A percentile compares a stretch with the other conserved stretches of the same genome.
phyloP scores from a whole-genome alignment of 768 basidiomycete genomes.

The Royoungia palumana region DNA sequence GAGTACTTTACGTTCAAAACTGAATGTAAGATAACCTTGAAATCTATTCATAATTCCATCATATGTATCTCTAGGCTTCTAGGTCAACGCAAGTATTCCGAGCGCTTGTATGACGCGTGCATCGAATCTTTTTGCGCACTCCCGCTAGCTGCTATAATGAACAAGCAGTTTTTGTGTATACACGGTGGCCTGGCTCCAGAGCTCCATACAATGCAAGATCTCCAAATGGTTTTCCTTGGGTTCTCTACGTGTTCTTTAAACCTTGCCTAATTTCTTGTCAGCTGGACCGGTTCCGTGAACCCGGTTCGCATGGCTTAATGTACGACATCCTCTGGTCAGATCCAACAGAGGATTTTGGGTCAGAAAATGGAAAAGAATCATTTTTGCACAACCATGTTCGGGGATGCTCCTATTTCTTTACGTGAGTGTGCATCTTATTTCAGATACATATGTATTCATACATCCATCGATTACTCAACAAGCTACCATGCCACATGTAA shows the following conservation, averaged over 20 bases:
- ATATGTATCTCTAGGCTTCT: constrained; percentile 4
- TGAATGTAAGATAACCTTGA: constrained; percentile 33
- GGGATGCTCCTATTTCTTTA: constrained; percentile 75
- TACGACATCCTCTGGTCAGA: constrained; percentile 77
- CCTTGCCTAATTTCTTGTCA: constrained; percentile 22
- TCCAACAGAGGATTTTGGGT: constrained; percentile 69
- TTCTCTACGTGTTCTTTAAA: not conserved
- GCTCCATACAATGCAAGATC: constrained; percentile 62
- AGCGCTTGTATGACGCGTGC: constrained; percentile 69
- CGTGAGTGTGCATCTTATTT: constrained; percentile 36
- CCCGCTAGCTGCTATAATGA: constrained; percentile 74
- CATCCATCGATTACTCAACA: constrained; percentile 2
- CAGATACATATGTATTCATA: not conserved
- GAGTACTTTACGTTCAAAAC: constrained; percentile 64
- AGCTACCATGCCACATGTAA: constrained; percentile 87
- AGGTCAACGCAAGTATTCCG: constrained; percentile 77
- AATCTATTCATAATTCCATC: not conserved
- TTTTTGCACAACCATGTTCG: constrained; percentile 73
- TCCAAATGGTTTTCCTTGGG: constrained; percentile 49
- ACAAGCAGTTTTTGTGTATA: constrained; percentile 77
- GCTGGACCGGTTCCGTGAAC: constrained; percentile 73
- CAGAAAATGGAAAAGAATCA: constrained; percentile 59
- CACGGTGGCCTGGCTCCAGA: constrained; percentile 74
- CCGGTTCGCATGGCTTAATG: constrained; percentile 71
- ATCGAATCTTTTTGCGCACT: constrained; percentile 72